These are phyloP conservation scores for Dactylellina parvicollis DNA, from an alignment of 2,329 filamentous ascomycete species.

Conservation along the genomic window DNA sequence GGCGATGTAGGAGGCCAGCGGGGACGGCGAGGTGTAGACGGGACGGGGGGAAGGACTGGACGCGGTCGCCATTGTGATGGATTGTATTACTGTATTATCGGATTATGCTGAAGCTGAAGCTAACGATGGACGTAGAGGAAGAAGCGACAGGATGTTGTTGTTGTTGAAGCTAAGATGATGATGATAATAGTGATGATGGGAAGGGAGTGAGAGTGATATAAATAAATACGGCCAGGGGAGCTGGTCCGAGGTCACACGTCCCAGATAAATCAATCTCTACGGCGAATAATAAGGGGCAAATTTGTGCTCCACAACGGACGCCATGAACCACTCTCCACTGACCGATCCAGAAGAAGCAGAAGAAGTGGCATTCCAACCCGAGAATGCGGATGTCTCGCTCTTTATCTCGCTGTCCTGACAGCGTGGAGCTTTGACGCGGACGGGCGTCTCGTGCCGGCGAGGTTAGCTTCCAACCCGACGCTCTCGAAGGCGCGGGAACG, in stretches of 20 bases:
- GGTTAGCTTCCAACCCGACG: too few relatives aligned
- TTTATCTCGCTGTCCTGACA: too few relatives aligned
- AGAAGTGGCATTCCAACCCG: not conserved
- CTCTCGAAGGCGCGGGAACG: too few relatives aligned
- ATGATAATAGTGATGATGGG: not conserved
- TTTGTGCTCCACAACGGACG: not conserved
- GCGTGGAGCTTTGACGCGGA: too few relatives aligned
- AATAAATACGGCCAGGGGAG: too few relatives aligned
- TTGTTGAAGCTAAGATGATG: not conserved
- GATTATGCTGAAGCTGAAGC: not conserved
- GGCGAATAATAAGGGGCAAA: not conserved
- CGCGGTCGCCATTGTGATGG: conserved; percentile 31
- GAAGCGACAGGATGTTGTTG: not conserved
- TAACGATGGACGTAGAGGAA: not conserved
- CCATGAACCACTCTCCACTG: too few relatives aligned
- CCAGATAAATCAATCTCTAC: too few relatives aligned
- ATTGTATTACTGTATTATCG: too few relatives aligned
- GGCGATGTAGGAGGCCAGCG: conserved; percentile 28
- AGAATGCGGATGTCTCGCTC: too few relatives aligned
- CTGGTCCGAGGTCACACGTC: too few relatives aligned
- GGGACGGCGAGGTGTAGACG: conserved; percentile 27
- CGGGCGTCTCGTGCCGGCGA: too few relatives aligned
- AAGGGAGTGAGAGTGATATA: not conserved
- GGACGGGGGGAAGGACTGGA: conserved; percentile 46
- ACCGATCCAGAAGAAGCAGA: not conserved